Conservation (phyloP, 768 basidiomycete genomes). For the Phaffia tasmanica region DNA sequence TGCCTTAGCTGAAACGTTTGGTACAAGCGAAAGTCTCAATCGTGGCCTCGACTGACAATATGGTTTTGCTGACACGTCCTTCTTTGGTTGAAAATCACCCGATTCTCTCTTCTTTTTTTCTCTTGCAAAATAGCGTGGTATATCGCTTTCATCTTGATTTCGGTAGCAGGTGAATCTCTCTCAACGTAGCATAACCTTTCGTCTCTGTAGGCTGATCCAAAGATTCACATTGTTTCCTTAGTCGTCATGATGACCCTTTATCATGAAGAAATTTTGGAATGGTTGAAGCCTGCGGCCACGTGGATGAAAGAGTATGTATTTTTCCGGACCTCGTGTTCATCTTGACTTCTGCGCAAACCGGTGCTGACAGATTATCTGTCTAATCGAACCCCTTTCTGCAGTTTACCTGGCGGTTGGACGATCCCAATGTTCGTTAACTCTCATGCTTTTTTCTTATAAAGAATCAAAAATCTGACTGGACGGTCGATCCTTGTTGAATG, state of each 20-base stretch:
- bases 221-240: slow-evolving; percentile 32
- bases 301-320: slow-evolving; percentile 47
- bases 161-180: slow-evolving; percentile 5
- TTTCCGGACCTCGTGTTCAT: neutral
- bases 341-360: no score
- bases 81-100: no score
- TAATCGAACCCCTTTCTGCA: neutral
- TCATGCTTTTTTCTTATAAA: neutral
- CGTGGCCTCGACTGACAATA: no score
- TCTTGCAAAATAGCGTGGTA: no score
- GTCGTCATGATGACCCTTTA: slow-evolving; percentile 51
- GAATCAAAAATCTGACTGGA: neutral
- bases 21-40: no score
- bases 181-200: neutral
- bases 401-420: slow-evolving; percentile 2
- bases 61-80: no score
- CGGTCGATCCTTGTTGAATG: neutral
- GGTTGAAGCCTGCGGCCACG: slow-evolving; percentile 55
- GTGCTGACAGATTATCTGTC: neutral
- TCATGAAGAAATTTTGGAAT: slow-evolving; percentile 60
- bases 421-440: neutral
- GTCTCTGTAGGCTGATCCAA: neutral
- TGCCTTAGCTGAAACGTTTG: no score
- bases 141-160: no score
- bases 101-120: no score